A percentile compares a stretch with the other conserved stretches of the same genome.
Evolutionary conservation across 371 early-diverging fungal species (phyloP).

Genomic region (Mortierella sp.): DNA sequence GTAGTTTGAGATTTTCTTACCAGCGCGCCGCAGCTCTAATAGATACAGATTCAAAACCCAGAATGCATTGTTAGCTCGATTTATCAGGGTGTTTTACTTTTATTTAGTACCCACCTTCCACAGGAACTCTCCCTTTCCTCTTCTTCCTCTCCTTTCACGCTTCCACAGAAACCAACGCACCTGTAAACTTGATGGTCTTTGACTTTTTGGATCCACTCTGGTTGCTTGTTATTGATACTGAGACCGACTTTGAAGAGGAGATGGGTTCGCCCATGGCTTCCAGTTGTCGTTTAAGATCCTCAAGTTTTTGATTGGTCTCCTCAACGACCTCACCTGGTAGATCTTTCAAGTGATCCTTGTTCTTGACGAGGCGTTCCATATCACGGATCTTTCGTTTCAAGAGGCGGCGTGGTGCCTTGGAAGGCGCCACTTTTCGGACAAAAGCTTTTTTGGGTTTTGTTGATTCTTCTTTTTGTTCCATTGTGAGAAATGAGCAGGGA

Average conservation of each 20-base stretch:
- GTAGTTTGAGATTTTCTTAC: constrained; percentile 35
- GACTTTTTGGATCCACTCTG: neutral
- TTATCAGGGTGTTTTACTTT: no score
- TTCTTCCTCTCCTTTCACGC: no score
- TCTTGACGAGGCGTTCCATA: constrained; percentile 40
- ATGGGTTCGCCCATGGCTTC: constrained; percentile 10
- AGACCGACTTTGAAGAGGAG: neutral
- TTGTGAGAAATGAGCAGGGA: neutral
- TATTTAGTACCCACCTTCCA: no score
- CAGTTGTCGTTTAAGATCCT: constrained; percentile 25
- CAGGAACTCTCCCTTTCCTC: no score
- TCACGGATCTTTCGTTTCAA: constrained; percentile 41
- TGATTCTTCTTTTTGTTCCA: constrained; percentile 16
- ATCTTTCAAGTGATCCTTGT: constrained; percentile 28
- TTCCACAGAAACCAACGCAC: constrained; percentile 6
- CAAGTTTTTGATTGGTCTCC: constrained; percentile 30
- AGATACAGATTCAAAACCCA: neutral
- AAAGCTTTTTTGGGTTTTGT: constrained; percentile 1
- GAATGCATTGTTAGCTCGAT: no score
- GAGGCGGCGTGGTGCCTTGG: constrained; percentile 47
- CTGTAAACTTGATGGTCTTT: constrained; percentile 30
- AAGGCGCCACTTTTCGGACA: constrained; percentile 27
- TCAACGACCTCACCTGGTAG: constrained; percentile 29
- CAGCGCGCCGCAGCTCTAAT: constrained; percentile 45
- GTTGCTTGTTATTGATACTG: neutral